A percentile compares a stretch with the other conserved stretches of the same genome.
Evolutionary conservation across 495 filamentous ascomycete species (phyloP).

Genomic region (Pyrenula aspistea): DNA sequence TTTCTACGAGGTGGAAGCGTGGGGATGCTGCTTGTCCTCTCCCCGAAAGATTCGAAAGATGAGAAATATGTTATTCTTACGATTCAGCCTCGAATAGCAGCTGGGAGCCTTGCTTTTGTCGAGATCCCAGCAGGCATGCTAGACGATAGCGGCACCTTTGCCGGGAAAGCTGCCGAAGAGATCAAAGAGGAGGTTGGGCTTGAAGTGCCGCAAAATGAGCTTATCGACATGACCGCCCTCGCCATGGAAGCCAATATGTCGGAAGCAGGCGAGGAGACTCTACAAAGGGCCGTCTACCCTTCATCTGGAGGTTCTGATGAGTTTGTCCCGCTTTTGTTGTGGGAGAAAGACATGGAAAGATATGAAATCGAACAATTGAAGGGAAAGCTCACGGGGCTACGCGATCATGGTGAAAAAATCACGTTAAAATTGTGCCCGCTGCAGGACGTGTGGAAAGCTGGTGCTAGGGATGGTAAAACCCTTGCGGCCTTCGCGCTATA

Average conservation of each 20-base stretch:
- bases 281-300: slow-evolving; percentile 60
- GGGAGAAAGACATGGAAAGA: slow-evolving; percentile 54
- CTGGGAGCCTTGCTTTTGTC: slow-evolving; percentile 59
- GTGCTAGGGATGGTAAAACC: slow-evolving; percentile 65
- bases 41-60: slow-evolving; percentile 52
- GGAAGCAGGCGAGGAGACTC: slow-evolving; percentile 25
- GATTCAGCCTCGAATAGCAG: slow-evolving; percentile 71
- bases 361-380: slow-evolving; percentile 53
- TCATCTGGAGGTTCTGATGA: slow-evolving; percentile 78
- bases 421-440: slow-evolving; percentile 61
- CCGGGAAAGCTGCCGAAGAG: slow-evolving; percentile 67
- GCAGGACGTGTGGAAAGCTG: slow-evolving; percentile 66
- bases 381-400: slow-evolving; percentile 66
- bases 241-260: slow-evolving; percentile 24
- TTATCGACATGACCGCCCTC: slow-evolving; percentile 60
- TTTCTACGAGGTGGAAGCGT: slow-evolving; percentile 77
- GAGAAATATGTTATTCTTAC: slow-evolving; percentile 66
- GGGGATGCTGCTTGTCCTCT: slow-evolving; percentile 63
- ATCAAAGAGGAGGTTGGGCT: slow-evolving; percentile 73
- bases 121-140: slow-evolving; percentile 90
- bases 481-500: slow-evolving; percentile 69
- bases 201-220: slow-evolving; percentile 36
- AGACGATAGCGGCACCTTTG: slow-evolving; percentile 63
- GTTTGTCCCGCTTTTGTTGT: slow-evolving; percentile 66
- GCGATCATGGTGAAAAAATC: slow-evolving; percentile 75